These are phyloP conservation scores for Chlorella sorokiniana DNA, from an alignment of 139 green algal species.

Conservation along the genomic window DNA sequence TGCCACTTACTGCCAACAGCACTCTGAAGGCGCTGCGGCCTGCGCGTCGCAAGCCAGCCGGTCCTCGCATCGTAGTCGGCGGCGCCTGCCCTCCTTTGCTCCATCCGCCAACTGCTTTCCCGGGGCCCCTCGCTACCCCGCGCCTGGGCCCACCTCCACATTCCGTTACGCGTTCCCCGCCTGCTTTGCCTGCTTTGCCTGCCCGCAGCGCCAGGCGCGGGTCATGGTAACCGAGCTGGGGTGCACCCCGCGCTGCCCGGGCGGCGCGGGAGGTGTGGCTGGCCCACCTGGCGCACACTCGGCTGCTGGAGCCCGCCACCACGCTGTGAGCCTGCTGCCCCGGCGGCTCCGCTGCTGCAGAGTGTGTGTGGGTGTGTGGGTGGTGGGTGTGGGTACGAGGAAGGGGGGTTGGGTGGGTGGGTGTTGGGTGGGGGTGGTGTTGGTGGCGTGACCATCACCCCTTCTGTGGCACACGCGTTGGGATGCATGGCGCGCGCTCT, in stretches of 20 bases:
- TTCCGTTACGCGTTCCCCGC: neutral
- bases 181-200: neutral
- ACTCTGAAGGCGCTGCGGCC: too few relatives aligned
- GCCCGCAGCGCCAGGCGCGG: constrained; percentile 22
- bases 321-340: neutral
- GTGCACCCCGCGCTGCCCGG: neutral
- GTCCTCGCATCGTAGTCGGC: too few relatives aligned
- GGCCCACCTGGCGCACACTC: constrained; percentile 5
- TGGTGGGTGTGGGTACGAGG: neutral
- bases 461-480: too few relatives aligned
- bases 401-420: too few relatives aligned
- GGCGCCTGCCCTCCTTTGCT: too few relatives aligned
- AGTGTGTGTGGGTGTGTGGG: neutral
- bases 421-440: too few relatives aligned
- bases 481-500: too few relatives aligned
- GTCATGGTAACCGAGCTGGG: neutral
- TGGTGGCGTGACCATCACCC: too few relatives aligned
- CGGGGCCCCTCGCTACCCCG: too few relatives aligned
- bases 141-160: neutral
- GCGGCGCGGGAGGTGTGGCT: constrained; percentile 36
- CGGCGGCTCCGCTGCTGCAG: neutral
- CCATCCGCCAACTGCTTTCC: too few relatives aligned
- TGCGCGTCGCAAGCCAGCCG: too few relatives aligned
- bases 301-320: constrained; percentile 9
- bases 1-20: too few relatives aligned